Percentiles rank a stretch among this genome's conserved stretches.
Evolutionary conservation across 176 grass and related monocot genomes (phyloP).

Genomic region (Alopecurus myosuroides): DNA sequence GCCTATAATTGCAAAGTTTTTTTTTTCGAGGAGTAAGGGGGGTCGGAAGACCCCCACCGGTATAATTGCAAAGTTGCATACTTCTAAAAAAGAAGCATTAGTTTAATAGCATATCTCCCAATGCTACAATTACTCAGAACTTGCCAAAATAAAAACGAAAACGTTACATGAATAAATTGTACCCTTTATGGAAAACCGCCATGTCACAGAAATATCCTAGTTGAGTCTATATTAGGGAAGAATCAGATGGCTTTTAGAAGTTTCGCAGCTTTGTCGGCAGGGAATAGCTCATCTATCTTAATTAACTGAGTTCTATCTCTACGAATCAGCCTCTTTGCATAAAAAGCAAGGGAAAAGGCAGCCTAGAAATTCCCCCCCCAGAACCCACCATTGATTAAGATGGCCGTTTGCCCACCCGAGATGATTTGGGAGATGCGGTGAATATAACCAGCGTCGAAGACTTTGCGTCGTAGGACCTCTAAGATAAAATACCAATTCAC

Average conservation of each 20-base stretch:
- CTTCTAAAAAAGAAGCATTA: slow-evolving; percentile 5
- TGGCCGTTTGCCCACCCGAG: too few species aligned
- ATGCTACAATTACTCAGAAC: not conserved
- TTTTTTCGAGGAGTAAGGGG: too few species aligned
- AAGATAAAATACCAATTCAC: too few species aligned
- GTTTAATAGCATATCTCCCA: not conserved
- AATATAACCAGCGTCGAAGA: too few species aligned
- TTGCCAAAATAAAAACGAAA: not conserved
- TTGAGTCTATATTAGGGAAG: not conserved
- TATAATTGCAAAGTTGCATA: too few species aligned
- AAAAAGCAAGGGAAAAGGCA: too few species aligned
- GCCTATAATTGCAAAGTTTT: not conserved
- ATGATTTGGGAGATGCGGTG: too few species aligned
- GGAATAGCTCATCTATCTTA: not conserved
- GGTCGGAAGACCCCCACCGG: too few species aligned
- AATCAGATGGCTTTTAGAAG: not conserved
- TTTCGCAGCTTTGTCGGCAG: not conserved
- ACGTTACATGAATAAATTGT: not conserved
- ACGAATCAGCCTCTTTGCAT: too few species aligned
- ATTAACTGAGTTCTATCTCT: not conserved
- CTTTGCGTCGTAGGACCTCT: too few species aligned
- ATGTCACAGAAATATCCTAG: not conserved
- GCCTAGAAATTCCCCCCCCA: too few species aligned
- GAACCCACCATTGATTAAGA: too few species aligned
- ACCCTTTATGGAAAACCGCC: not conserved